Conservation (phyloP, 2,329 filamentous ascomycete genomes). For the Colletotrichum lupini region DNA sequence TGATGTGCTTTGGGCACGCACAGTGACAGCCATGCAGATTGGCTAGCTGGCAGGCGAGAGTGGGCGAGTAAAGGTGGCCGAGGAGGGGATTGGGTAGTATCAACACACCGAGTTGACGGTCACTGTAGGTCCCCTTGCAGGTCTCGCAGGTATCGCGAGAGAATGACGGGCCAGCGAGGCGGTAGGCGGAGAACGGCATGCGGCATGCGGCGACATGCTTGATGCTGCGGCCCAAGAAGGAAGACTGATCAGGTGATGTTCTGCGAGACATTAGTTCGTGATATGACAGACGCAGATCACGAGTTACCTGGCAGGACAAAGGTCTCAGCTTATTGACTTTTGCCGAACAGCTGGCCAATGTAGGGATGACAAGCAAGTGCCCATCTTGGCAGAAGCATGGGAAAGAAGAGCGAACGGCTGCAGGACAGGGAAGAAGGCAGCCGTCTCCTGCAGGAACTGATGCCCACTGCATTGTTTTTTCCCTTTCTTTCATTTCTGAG, state of each 20-base stretch:
- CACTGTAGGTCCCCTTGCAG: background rate
- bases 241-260: conserved; percentile 27
- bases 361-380: background rate
- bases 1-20: conserved; percentile 2
- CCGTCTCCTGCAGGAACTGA: background rate
- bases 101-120: conserved; percentile 10
- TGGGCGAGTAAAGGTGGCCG: background rate
- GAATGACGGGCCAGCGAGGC: background rate
- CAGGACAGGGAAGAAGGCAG: background rate
- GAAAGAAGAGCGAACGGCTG: background rate
- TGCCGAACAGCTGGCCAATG: background rate
- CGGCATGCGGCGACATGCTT: conserved; percentile 1
- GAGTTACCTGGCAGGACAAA: background rate
- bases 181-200: conserved; percentile 5
- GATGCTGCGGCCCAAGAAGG: conserved; percentile 24
- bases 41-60: background rate
- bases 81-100: background rate
- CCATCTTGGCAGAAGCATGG: background rate
- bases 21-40: background rate
- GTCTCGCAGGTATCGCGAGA: conserved; percentile 1
- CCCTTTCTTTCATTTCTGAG: background rate
- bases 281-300: conserved; percentile 20
- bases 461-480: background rate
- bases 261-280: conserved; percentile 10
- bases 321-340: conserved; percentile 2